A percentile compares a stretch with the other conserved stretches of the same genome.
Conservation (phyloP, 768 basidiomycete species). For the Tylopilus cervinicoccineus region DNA sequence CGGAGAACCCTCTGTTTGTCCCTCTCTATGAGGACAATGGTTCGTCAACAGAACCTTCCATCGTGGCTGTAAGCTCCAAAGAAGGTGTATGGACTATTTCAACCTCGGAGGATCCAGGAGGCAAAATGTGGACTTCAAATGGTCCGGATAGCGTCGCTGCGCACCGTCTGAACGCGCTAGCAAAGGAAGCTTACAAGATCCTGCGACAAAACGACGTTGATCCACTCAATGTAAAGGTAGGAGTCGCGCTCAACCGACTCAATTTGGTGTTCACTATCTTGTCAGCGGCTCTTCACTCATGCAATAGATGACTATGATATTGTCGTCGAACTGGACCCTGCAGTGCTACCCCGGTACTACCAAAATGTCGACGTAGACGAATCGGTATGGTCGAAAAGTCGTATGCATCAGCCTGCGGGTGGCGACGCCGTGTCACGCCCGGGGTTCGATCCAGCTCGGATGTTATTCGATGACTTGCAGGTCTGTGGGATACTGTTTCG, state of each 20-base stretch:
- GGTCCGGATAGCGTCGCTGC: conserved; percentile 73
- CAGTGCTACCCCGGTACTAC: conserved; percentile 63
- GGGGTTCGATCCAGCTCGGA: conserved; percentile 75
- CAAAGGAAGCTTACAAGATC: conserved; percentile 66
- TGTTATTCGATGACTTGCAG: conserved; percentile 69
- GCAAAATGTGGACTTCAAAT: conserved; percentile 69
- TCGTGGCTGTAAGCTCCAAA: conserved; percentile 30
- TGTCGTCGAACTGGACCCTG: conserved; percentile 67
- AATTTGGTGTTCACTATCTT: background rate
- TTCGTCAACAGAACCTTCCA: conserved; percentile 4
- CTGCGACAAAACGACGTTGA: conserved; percentile 52
- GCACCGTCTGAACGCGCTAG: conserved; percentile 65
- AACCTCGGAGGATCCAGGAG: conserved; percentile 73
- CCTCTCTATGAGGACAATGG: conserved; percentile 52
- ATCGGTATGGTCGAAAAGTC: conserved; percentile 41
- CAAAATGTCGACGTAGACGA: conserved; percentile 62
- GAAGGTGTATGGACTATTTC: conserved; percentile 69
- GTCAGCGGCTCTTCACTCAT: conserved; percentile 80
- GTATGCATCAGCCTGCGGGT: conserved; percentile 27
- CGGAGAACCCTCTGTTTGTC: conserved; percentile 70
- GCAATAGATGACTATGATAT: conserved; percentile 85
- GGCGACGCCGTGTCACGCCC: conserved; percentile 39
- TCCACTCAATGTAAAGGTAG: conserved; percentile 57
- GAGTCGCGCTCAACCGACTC: background rate
- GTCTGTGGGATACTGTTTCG: conserved; percentile 37